A percentile compares a stretch with the other conserved stretches of the same genome.
Evolutionary conservation across 495 filamentous ascomycete species (phyloP).

Genomic region (Annulohypoxylon maeteangense): DNA sequence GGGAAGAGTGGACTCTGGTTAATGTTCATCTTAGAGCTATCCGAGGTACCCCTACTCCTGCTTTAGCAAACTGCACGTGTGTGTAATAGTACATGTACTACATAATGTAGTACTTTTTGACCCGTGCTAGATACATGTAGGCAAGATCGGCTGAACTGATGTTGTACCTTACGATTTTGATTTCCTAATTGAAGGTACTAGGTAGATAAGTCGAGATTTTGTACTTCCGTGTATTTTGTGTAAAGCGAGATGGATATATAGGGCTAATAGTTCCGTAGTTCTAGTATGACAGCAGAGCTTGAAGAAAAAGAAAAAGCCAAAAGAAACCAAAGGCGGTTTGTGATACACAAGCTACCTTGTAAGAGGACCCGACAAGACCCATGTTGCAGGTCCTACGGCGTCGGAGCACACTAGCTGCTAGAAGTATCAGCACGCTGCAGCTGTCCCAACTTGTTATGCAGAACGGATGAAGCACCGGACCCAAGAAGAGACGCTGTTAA

Average conservation of each 20-base stretch:
- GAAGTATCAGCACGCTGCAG: slow-evolving; percentile 30
- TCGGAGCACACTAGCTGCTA: slow-evolving; percentile 26
- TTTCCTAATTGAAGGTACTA: not conserved
- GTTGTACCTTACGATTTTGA: slow-evolving; percentile 21
- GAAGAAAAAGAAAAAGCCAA: not conserved
- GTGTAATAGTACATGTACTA: slow-evolving; percentile 17
- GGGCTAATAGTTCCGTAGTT: not conserved
- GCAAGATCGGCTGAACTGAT: not conserved
- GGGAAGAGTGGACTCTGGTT: slow-evolving; percentile 21
- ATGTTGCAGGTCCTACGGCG: slow-evolving; percentile 22
- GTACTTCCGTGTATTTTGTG: not conserved
- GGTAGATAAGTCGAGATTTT: not conserved
- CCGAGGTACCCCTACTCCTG: slow-evolving; percentile 4
- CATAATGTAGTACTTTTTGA: not conserved
- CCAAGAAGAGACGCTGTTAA: slow-evolving; percentile 13
- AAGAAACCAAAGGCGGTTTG: slow-evolving; percentile 6
- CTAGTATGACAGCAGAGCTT: slow-evolving; percentile 15
- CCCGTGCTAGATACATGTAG: not conserved
- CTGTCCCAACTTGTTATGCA: slow-evolving; percentile 29
- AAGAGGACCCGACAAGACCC: slow-evolving; percentile 16
- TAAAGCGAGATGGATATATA: not conserved
- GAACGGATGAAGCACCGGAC: slow-evolving; percentile 20
- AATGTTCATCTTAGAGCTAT: not conserved
- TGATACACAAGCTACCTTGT: slow-evolving; percentile 11
- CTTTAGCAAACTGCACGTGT: slow-evolving; percentile 20